Evolutionary conservation across 192 early-diverging fungal species (phyloP).

Genomic region (Coemansia sp.): DNA sequence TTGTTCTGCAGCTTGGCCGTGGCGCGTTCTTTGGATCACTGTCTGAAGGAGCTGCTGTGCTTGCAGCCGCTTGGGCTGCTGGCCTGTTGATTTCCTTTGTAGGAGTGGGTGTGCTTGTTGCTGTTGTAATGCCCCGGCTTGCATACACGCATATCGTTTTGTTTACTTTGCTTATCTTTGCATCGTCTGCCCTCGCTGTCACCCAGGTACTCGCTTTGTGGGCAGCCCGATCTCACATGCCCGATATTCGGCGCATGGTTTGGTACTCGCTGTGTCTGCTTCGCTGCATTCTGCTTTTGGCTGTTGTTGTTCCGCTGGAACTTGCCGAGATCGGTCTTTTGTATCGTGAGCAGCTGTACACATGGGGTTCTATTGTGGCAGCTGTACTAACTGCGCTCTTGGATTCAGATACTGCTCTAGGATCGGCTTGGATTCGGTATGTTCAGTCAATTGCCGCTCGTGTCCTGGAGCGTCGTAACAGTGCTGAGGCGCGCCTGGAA

Average conservation of each 20-base stretch:
- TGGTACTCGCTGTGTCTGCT: slow-evolving; percentile 44
- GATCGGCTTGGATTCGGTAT: slow-evolving; percentile 19
- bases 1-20: slow-evolving; percentile 45
- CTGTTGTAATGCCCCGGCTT: slow-evolving; percentile 39
- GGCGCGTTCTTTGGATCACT: slow-evolving; percentile 40
- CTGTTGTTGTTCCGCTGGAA: slow-evolving; percentile 42
- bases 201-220: slow-evolving; percentile 34
- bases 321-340: slow-evolving; percentile 29
- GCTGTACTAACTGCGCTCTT: slow-evolving; percentile 32
- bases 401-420: slow-evolving; percentile 23
- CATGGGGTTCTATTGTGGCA: slow-evolving; percentile 34
- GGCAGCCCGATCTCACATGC: slow-evolving; percentile 26
- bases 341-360: slow-evolving; percentile 44
- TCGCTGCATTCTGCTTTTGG: slow-evolving; percentile 33
- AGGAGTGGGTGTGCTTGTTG: slow-evolving; percentile 31
- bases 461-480: not conserved
- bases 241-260: slow-evolving; percentile 23
- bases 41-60: slow-evolving; percentile 17
- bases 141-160: slow-evolving; percentile 43
- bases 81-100: slow-evolving; percentile 31
- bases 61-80: slow-evolving; percentile 21
- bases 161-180: slow-evolving; percentile 31
- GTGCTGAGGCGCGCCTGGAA: slow-evolving; percentile 8
- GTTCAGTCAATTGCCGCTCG: not conserved
- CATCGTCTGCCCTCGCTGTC: slow-evolving; percentile 23